Base-by-base conservation (phyloP, 2,329 filamentous ascomycete species). In the Cladosporium sp. region DNA sequence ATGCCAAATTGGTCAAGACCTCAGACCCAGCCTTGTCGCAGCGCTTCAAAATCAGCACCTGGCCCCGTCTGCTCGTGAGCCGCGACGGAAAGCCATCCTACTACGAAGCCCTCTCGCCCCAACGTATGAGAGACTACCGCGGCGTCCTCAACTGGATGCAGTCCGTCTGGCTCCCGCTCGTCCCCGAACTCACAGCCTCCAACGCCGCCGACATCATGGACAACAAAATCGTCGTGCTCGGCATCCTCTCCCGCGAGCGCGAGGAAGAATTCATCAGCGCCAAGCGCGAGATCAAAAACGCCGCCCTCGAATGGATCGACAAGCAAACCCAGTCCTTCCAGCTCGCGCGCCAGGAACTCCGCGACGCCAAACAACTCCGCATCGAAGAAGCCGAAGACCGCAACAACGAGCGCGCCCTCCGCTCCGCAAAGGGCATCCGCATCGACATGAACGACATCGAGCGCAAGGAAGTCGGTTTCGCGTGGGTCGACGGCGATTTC, bases 241-340 rank as follows among this genome's bases (percentile, higher is more conserved):
- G 87, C 15, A 85, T 98, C 29, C 75, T 98, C 35, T 89, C 85
- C 64, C 82, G 90, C 43, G 83, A 88, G 30, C 83, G 91, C 53
- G 76, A 84, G 32, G 87, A 92, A 51, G 83, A 89, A 30, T 95
- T 95, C 67, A 73, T 82, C 43, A 77, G 78, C 50, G 86, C 88
- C 20, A 86, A 88, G 67, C 83, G 86, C 29, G 94, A 98, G 71
- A 83, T 98, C 72, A 97, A 97, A 79, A 92, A 86, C 58, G 93
- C 93, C 1, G 93, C 93, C 7, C 79, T 91, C 53, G 93, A 97
- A 68, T 98, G 93, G 91, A 95, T 97, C 80, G 92, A 97, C 68
- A 93, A 94, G 72, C 88, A 96, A 69, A 86, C 88, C 15, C 84
- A 92, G 59, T 78, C 89, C 33, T 96, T 95, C 76, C 88, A 95